Conservation (phyloP, 257 asterid species). For the Salvia hispanica region DNA sequence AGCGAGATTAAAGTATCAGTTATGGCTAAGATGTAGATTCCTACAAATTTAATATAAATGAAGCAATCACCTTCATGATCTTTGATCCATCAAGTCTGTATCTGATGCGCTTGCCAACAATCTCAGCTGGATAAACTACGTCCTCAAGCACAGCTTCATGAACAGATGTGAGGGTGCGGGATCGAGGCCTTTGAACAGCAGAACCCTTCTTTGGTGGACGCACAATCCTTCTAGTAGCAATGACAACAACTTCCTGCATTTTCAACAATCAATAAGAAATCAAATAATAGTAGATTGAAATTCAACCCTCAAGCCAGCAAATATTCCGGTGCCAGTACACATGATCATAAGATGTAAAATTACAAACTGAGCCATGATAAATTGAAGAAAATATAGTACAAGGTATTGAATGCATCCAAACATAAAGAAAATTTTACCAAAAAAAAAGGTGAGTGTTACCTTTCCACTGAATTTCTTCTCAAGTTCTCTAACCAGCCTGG, state of each 20-base stretch:
- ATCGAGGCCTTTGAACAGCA: slow-evolving; percentile 66
- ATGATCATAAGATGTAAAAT: slow-evolving; percentile 4
- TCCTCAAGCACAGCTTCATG: slow-evolving; percentile 80
- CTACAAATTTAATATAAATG: background rate
- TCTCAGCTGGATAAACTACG: slow-evolving; percentile 72
- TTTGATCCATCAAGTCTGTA: slow-evolving; percentile 74
- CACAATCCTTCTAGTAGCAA: slow-evolving; percentile 77
- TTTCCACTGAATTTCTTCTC: slow-evolving; percentile 98
- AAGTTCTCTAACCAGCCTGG: slow-evolving; percentile 85
- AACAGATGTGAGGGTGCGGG: slow-evolving; percentile 72
- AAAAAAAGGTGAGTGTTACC: slow-evolving; percentile 42
- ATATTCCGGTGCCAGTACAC: no score
- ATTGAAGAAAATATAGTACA: background rate
- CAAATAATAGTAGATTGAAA: background rate
- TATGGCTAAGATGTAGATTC: no score
- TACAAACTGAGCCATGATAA: background rate
- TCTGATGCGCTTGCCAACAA: slow-evolving; percentile 65
- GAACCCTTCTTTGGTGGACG: slow-evolving; percentile 85
- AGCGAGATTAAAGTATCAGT: background rate
- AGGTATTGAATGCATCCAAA: background rate
- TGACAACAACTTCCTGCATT: slow-evolving; percentile 70
- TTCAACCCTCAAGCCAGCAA: no score
- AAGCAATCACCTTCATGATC: slow-evolving; percentile 58
- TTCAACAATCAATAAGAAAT: background rate
- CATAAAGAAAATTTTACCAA: background rate